Evolutionary conservation across 805 yeast genomes (phyloP).

Genomic region (Candida yuanshanica): DNA sequence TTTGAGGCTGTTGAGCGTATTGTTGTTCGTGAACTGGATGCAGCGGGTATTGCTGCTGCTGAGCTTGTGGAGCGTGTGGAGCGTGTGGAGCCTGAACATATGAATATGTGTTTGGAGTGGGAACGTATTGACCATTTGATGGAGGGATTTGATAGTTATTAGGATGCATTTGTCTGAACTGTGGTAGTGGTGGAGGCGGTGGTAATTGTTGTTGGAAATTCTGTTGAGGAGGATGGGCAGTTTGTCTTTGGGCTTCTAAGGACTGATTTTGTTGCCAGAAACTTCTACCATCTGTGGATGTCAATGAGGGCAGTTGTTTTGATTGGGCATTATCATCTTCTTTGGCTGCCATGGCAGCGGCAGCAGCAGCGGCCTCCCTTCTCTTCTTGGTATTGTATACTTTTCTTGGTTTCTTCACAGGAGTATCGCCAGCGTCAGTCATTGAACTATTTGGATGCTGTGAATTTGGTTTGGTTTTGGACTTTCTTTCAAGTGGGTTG

Average conservation of each 20-base stretch:
- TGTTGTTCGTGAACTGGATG: constrained; percentile 15
- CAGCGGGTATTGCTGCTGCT: constrained; percentile 20
- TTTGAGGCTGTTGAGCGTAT: constrained; percentile 20
- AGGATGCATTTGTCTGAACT: constrained; percentile 1
- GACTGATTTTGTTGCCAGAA: constrained; percentile 10
- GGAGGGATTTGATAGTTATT: constrained; percentile 1
- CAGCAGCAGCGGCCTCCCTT: constrained; percentile 23
- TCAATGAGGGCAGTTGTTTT: not conserved
- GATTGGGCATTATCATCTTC: not conserved
- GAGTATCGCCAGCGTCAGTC: constrained; percentile 9
- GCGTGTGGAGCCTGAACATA: constrained; percentile 6
- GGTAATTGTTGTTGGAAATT: constrained; percentile 7
- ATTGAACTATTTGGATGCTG: constrained; percentile 8
- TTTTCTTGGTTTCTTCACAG: constrained; percentile 19
- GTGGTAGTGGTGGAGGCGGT: constrained; percentile 5
- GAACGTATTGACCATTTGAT: constrained; percentile 12
- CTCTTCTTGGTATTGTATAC: constrained; percentile 20
- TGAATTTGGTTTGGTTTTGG: constrained; percentile 19
- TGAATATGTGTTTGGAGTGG: constrained; percentile 17
- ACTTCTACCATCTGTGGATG: constrained; percentile 2
- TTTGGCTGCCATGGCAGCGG: constrained; percentile 7
- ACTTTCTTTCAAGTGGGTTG: constrained; percentile 38
- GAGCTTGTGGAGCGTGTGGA: constrained; percentile 18
- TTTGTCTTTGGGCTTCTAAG: constrained; percentile 1
- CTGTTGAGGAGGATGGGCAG: constrained; percentile 14